These are phyloP conservation scores for Amniculicola lignicola DNA, from an alignment of 495 filamentous ascomycete genomes.

Conservation along the genomic window DNA sequence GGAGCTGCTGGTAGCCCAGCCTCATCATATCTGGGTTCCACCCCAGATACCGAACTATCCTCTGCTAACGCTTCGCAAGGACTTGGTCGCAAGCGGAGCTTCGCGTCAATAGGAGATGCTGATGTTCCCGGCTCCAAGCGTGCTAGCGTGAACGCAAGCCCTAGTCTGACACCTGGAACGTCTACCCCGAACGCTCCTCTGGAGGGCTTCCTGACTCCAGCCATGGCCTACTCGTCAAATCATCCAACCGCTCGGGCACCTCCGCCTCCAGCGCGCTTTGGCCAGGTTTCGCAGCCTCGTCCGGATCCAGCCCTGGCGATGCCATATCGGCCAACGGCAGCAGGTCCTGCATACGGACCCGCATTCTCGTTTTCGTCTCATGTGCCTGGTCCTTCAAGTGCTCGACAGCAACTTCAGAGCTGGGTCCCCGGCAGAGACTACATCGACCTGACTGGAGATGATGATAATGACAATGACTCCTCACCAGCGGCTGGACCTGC, in stretches of 20 bases:
- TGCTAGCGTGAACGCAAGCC: slow-evolving; percentile 16
- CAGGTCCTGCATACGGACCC: too few relatives aligned
- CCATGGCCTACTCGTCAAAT: not conserved
- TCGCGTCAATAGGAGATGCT: slow-evolving; percentile 4
- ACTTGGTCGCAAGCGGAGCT: slow-evolving; percentile 14
- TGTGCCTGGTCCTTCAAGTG: too few relatives aligned
- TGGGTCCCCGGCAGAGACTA: not conserved
- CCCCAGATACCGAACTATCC: not conserved
- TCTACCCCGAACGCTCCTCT: not conserved
- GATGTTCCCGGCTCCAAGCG: slow-evolving; percentile 16
- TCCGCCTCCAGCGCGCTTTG: not conserved
- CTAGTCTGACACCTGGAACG: slow-evolving; percentile 7
- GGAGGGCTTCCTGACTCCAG: not conserved
- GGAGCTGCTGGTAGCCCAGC: too few relatives aligned
- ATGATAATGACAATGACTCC: not conserved
- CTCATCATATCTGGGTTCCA: not conserved
- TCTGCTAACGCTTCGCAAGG: not conserved
- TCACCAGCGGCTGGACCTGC: not conserved
- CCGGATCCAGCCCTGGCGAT: not conserved
- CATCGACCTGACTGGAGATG: slow-evolving; percentile 9
- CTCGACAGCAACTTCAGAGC: too few relatives aligned
- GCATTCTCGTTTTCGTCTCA: too few relatives aligned
- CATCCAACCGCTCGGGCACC: not conserved
- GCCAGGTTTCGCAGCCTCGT: not conserved
- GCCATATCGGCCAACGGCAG: too few relatives aligned